Base-by-base conservation (phyloP, 2,329 filamentous ascomycete genomes). In the Akanthomyces dipterigenus region DNA sequence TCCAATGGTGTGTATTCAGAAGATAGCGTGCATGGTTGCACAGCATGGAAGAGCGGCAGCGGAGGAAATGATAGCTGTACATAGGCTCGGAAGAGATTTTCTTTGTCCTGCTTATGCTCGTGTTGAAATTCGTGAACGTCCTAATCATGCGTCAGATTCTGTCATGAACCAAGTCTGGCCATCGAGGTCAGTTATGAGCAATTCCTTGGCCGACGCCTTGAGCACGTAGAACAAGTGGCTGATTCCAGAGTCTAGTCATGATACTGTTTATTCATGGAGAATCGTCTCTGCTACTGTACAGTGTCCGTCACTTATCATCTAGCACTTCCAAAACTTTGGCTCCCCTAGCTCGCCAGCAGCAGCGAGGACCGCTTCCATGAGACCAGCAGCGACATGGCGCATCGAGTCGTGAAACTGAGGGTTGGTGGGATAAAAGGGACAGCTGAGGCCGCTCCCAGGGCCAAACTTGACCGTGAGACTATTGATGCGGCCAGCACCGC, bases 401-500 rank as follows among this genome's bases (percentile, higher is more conserved):
- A 82, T 69, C 64, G 75, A 80, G 56, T 68, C 63, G 63, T 77
- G 75, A 65, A 80, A 81, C 68, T 76, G 71, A 40, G 70, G 65
- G 2, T 68, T 66, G 1, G 74, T 76, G 0, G 79, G 79, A 63
- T 82, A 82, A 63, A 82, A 82, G 0, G 74, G 72, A 50, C 74
- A 76, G 1, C 36, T 45, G 2, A 65, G 66, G 12, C 36, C 61
- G 14, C 66, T 70, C 31, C 55, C 50, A 24, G 64, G 43, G 0
- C 80, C 80, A 68, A 82, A 82, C 69, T 83, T 79, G 24, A 82
- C 66, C 0, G 75, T 77, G 53, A 78, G 73, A 1, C 75, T 74
- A 57, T 78, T 73, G 18, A 82, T 68, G 55, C 75, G 72, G 61
- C 73, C 76, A 43, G 65, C 65, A 31, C 68, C 69, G 62, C 72